These are phyloP conservation scores for Solanum rostratum DNA, from an alignment of 257 asterid species.

Conservation along the genomic window DNA sequence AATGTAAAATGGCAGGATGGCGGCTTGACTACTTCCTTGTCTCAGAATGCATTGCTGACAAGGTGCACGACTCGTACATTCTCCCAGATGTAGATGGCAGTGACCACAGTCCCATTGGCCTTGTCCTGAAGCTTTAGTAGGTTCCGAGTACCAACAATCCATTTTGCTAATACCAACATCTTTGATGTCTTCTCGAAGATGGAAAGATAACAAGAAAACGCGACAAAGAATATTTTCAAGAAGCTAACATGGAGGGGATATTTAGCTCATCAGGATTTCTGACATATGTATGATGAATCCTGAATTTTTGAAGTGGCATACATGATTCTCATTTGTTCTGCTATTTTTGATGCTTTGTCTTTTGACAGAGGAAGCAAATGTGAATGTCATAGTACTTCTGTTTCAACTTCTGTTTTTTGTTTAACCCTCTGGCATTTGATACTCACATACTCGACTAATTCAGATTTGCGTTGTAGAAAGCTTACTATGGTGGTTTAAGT, in stretches of 20 bases:
- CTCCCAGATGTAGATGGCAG: constrained; percentile 87
- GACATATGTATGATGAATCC: background rate
- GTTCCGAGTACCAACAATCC: background rate
- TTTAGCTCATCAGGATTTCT: background rate
- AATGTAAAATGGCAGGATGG: constrained; percentile 48
- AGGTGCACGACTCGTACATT: constrained; percentile 72
- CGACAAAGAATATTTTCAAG: background rate
- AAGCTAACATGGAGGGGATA: background rate
- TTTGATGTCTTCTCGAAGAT: background rate
- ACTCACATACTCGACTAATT: background rate
- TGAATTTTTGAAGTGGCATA: background rate
- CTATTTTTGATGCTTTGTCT: background rate
- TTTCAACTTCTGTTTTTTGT: background rate
- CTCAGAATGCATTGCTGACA: constrained; percentile 57
- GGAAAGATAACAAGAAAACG: background rate
- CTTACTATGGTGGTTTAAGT: background rate
- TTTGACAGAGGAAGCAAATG: background rate
- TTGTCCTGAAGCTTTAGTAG: constrained; percentile 61
- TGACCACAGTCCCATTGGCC: constrained; percentile 87
- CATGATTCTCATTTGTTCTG: background rate
- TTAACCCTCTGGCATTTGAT: background rate
- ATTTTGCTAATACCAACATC: background rate
- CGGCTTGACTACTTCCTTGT: constrained; percentile 89
- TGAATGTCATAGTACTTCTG: background rate
- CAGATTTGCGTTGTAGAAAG: too few species aligned